A percentile compares a stretch with the other conserved stretches of the same genome.
Evolutionary conservation across 164 flowering plant genomes (phyloP).

Genomic region (Taxillus chinensis): DNA sequence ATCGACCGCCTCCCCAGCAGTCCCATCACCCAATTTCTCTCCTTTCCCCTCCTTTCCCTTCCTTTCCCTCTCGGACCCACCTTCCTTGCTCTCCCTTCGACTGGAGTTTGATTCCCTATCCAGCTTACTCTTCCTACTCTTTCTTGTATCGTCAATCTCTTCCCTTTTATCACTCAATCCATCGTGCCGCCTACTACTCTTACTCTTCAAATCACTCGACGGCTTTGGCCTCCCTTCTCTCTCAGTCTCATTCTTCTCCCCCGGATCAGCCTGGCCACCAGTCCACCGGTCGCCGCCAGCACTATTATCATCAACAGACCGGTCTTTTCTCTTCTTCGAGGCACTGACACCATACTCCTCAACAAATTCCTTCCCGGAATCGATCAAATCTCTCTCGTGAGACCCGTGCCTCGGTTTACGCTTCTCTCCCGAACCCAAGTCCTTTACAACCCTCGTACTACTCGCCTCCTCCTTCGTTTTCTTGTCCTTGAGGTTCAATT

Average conservation of each 20-base stretch:
- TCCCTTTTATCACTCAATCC: conserved; percentile 14
- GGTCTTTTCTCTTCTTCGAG: conserved; percentile 22
- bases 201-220: conserved; percentile 18
- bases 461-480: conserved; percentile 13
- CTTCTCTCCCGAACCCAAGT: conserved; percentile 21
- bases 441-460: conserved; percentile 16
- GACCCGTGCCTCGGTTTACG: conserved; percentile 19
- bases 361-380: conserved; percentile 11
- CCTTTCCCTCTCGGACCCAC: conserved; percentile 17
- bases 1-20: background rate
- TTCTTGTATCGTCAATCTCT: conserved; percentile 14
- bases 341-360: conserved; percentile 16
- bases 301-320: conserved; percentile 6
- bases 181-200: conserved; percentile 12
- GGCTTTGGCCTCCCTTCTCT: conserved; percentile 12
- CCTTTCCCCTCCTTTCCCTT: conserved; percentile 15
- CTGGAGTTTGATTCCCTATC: conserved; percentile 12
- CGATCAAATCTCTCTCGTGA: conserved; percentile 9
- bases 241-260: background rate
- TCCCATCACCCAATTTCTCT: conserved; percentile 10
- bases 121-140: conserved; percentile 18
- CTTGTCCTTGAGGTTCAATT: conserved; percentile 20
- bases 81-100: conserved; percentile 18
- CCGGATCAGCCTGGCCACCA: conserved; percentile 9
- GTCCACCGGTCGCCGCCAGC: conserved; percentile 24